phyloP scores from a whole-genome alignment of 306 rosid genomes.

The Cucurbita ficifolia region DNA sequence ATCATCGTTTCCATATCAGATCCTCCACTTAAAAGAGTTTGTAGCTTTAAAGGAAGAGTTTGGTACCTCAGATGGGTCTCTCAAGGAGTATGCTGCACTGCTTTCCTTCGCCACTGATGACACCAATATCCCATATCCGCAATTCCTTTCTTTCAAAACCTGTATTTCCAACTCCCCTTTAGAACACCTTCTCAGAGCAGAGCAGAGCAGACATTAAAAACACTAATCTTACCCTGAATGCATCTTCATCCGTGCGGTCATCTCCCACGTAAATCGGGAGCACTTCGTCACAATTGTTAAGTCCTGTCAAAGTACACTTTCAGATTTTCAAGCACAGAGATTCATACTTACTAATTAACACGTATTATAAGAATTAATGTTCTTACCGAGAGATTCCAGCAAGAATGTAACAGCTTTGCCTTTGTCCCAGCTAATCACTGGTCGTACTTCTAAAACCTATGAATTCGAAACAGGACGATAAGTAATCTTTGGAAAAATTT shows the following conservation, averaged over 20 bases:
- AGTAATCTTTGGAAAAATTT: background rate
- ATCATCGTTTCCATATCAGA: background rate
- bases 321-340: constrained; percentile 1
- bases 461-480: background rate
- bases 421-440: constrained; percentile 84
- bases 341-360: too few species aligned
- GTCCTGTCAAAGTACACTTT: constrained; percentile 30
- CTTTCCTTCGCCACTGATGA: constrained; percentile 72
- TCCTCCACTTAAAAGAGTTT: too few species aligned
- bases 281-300: constrained; percentile 59
- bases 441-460: constrained; percentile 95
- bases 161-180: constrained; percentile 4
- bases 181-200: too few species aligned
- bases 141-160: constrained; percentile 63
- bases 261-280: constrained; percentile 92
- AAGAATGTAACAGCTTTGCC: constrained; percentile 93
- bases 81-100: constrained; percentile 67
- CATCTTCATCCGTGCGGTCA: constrained; percentile 92
- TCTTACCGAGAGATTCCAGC: constrained; percentile 85
- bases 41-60: background rate
- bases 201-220: too few species aligned
- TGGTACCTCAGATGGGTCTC: constrained; percentile 80
- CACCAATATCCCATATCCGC: constrained; percentile 78
- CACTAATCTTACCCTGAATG: constrained; percentile 50
- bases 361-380: too few species aligned